Percentiles rank a stretch among this genome's conserved stretches.
Conservation (phyloP, 768 basidiomycete species). For the Trametes maxima region DNA sequence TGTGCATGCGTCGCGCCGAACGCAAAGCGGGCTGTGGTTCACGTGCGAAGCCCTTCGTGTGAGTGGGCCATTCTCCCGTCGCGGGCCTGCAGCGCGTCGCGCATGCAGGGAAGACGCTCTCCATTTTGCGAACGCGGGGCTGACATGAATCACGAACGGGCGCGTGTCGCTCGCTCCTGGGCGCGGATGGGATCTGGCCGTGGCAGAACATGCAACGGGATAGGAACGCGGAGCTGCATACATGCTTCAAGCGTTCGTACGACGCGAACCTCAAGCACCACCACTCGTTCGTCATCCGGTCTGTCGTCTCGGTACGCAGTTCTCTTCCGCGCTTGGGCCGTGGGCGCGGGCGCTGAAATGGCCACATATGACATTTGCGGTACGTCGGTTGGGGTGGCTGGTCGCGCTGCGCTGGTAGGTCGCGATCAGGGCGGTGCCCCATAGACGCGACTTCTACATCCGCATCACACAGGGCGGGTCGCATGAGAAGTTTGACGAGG, state of each 20-base stretch:
- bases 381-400: slow-evolving; percentile 8
- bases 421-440: slow-evolving; percentile 55
- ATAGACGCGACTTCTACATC: slow-evolving; percentile 61
- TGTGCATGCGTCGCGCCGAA: slow-evolving; percentile 12
- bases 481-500: slow-evolving; percentile 52
- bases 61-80: slow-evolving; percentile 9
- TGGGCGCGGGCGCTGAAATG: neutral
- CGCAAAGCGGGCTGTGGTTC: slow-evolving; percentile 62
- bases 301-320: slow-evolving; percentile 57
- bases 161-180: neutral
- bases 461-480: slow-evolving; percentile 63
- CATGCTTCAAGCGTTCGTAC: slow-evolving; percentile 73
- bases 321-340: slow-evolving; percentile 29
- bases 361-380: slow-evolving; percentile 1
- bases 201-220: slow-evolving; percentile 63
- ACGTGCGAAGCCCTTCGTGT: slow-evolving; percentile 60
- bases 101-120: slow-evolving; percentile 7
- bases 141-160: neutral
- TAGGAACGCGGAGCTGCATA: slow-evolving; percentile 52
- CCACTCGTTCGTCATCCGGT: slow-evolving; percentile 67
- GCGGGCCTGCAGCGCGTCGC: slow-evolving; percentile 1
- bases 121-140: slow-evolving; percentile 1
- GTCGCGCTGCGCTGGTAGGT: slow-evolving; percentile 27
- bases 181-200: neutral
- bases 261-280: slow-evolving; percentile 68